These are phyloP conservation scores for Cyclotella distinguenda DNA, from an alignment of 108 stramenopile genomes.

Conservation along the genomic window DNA sequence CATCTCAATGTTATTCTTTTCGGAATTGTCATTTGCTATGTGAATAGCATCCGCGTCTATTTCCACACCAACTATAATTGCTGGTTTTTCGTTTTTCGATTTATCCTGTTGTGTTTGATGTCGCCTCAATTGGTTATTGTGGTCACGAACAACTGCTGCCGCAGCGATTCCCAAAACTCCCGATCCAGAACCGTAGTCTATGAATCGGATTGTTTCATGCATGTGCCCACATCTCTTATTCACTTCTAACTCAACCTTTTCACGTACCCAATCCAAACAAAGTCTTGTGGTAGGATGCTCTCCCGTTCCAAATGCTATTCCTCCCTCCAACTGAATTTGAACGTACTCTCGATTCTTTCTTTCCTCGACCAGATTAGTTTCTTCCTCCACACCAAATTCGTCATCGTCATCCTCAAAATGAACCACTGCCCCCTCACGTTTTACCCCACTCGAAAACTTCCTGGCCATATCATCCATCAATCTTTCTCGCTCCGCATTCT, in stretches of 20 bases:
- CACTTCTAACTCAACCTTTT: constrained; percentile 27
- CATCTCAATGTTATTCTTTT: constrained; percentile 64
- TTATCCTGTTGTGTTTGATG: not conserved
- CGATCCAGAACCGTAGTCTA: constrained; percentile 83
- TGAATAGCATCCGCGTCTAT: constrained; percentile 82
- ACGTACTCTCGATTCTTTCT: constrained; percentile 29
- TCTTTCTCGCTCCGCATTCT: constrained; percentile 33
- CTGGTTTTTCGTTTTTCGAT: constrained; percentile 6
- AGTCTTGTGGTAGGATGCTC: constrained; percentile 84
- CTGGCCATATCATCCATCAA: constrained; percentile 29
- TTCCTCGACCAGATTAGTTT: not conserved
- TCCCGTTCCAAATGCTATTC: constrained; percentile 86
- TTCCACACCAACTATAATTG: constrained; percentile 66
- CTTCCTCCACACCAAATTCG: constrained; percentile 1
- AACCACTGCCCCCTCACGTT: constrained; percentile 40
- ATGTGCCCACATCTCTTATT: constrained; percentile 7
- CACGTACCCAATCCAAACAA: constrained; percentile 67
- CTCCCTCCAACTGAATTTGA: constrained; percentile 68
- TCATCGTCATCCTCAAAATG: constrained; percentile 29
- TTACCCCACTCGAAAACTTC: constrained; percentile 29
- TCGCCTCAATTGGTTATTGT: constrained; percentile 4
- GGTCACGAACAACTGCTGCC: constrained; percentile 50
- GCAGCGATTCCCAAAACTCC: constrained; percentile 85
- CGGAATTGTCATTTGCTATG: constrained; percentile 77
- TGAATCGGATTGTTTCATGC: constrained; percentile 28